Base-by-base conservation (phyloP, 2,329 filamentous ascomycete genomes). In the Stagonosporopsis vannaccii region DNA sequence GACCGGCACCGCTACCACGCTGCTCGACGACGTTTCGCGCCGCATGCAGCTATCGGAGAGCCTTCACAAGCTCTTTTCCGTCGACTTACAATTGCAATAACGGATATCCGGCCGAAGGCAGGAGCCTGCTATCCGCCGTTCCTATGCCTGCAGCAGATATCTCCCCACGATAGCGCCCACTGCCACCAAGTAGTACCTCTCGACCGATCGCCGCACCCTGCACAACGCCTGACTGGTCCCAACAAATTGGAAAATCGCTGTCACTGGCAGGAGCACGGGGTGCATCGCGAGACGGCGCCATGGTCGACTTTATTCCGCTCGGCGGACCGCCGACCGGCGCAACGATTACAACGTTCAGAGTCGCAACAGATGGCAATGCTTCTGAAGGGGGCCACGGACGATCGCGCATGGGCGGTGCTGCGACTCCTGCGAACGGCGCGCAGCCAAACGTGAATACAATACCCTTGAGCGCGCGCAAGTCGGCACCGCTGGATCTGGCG, bases 401-500 rank as follows among this genome's bases (percentile, higher is more conserved):
- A 46, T 66, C 68, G 20, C 70, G 69, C 60, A 74, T 73, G 68
- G 62, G 68, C 47, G 68, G 62, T 30, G 59, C 59, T 49, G 61
- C 65, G 42, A 50, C 59, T 50, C 51, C 67, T 20, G 54, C 58
- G 28, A 73, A 63, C 50, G 68, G 66, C 36, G 74, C 75, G 41
- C 77, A 75, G 35, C 69, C 73, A n/a, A 78, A 72, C 57, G 71
- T 71, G 43, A 71, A 68, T 46, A 83, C 85, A 30, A 75, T 76
- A 58, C 87, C 87, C 46, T 79, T 89, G 70, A 89, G 86, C 77
- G 85, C 85, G 70, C 83, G 87, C 64, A 82, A 85, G 67, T 85
- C 87, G 36, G 80, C 83, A 56, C 86, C 92, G 42, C 81, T 99
- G 59, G 93, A 98, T 70, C 80, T 98, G 66, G 87, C 87, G 46